Conservation (phyloP, 2,329 filamentous ascomycete genomes). For the Colletotrichum musae region DNA sequence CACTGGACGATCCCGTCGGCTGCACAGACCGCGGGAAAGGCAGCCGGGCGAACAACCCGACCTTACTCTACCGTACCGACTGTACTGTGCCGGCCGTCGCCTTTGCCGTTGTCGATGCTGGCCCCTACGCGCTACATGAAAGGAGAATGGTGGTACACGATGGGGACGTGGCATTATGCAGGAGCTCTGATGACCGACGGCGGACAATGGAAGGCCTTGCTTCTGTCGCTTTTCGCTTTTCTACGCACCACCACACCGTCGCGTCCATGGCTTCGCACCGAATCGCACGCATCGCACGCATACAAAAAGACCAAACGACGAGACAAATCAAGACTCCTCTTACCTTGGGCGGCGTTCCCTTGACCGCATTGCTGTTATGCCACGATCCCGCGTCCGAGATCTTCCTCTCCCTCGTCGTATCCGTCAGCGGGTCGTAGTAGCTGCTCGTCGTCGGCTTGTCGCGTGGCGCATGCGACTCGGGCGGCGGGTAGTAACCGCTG, state of each 20-base stretch:
- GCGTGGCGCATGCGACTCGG: conserved; percentile 51
- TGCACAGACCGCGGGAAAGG: conserved; percentile 25
- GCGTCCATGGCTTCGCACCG: conserved; percentile 11
- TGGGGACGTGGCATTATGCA: conserved; percentile 8
- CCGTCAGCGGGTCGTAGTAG: conserved; percentile 69
- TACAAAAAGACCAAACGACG: background rate
- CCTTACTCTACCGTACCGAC: too few species aligned
- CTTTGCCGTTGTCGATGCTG: conserved; percentile 7
- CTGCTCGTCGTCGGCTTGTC: conserved; percentile 59
- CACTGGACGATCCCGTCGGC: conserved; percentile 22
- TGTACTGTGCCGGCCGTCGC: background rate
- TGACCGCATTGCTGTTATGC: conserved; percentile 56
- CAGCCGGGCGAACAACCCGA: conserved; percentile 1
- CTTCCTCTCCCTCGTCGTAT: conserved; percentile 63
- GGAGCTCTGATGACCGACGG: too few species aligned
- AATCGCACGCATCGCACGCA: conserved; percentile 3
- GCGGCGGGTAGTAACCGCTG: conserved; percentile 57
- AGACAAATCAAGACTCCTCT: conserved; percentile 46
- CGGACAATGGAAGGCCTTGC: too few species aligned
- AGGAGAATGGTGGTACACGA: conserved; percentile 20
- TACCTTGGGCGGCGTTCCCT: conserved; percentile 64
- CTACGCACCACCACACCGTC: background rate
- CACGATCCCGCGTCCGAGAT: conserved; percentile 62
- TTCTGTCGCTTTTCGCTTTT: too few species aligned
- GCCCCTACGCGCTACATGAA: conserved; percentile 19